These are phyloP conservation scores for Solanum bulbocastanum DNA, from an alignment of 257 asterid genomes.

Conservation along the genomic window DNA sequence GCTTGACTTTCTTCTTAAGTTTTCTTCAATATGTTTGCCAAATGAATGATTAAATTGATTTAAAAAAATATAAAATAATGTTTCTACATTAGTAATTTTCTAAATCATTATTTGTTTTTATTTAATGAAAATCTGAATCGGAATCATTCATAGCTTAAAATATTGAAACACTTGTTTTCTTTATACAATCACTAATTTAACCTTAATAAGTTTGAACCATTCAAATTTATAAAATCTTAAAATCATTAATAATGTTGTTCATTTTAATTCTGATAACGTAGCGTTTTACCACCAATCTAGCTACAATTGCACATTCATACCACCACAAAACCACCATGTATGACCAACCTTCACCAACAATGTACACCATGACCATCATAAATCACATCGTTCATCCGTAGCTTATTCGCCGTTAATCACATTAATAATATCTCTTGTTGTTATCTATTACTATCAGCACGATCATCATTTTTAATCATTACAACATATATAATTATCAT, in stretches of 20 bases:
- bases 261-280: too few species aligned
- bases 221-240: too few species aligned
- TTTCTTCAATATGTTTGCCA: neutral
- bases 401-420: neutral
- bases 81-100: neutral
- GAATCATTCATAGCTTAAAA: too few species aligned
- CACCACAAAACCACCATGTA: neutral
- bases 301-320: too few species aligned
- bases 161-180: too few species aligned
- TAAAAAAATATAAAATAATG: neutral
- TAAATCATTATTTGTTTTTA: neutral
- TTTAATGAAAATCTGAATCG: too few species aligned
- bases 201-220: too few species aligned
- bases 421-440: neutral
- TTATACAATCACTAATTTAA: too few species aligned
- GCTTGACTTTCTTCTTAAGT: neutral
- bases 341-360: neutral
- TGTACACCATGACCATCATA: neutral
- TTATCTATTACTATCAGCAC: neutral
- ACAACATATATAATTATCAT: neutral
- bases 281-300: too few species aligned
- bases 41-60: neutral
- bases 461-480: neutral
- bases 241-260: too few species aligned
- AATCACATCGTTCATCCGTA: neutral